These are phyloP conservation scores for Leishmania mexicana DNA, from an alignment of 208 protist species.

Conservation along the genomic window DNA sequence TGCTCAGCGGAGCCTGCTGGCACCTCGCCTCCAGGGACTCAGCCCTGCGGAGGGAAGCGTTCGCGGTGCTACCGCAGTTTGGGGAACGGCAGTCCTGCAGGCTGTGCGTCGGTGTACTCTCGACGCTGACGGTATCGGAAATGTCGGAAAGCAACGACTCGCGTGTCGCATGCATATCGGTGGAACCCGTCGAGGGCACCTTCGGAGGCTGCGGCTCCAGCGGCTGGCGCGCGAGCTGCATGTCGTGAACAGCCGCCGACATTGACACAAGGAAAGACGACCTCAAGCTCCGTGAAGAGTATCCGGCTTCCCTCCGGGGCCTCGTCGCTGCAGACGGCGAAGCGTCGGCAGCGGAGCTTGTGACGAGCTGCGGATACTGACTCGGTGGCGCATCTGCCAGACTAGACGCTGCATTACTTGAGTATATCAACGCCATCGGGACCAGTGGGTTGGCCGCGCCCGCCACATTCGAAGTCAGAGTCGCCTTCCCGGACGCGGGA, in stretches of 20 bases:
- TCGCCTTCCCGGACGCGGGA: background rate
- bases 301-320: background rate
- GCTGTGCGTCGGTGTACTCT: constrained; percentile 8
- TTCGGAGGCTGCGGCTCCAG: background rate
- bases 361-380: background rate
- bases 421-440: background rate
- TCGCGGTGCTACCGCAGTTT: constrained; percentile 8
- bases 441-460: background rate
- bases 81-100: constrained; percentile 5
- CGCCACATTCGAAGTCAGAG: background rate
- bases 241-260: background rate
- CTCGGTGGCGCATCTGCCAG: background rate
- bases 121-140: constrained; percentile 19
- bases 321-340: background rate
- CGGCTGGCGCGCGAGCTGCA: background rate
- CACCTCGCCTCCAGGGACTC: constrained; percentile 83
- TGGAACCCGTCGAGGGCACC: background rate
- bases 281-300: background rate
- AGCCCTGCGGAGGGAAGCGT: constrained; percentile 12
- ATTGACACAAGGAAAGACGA: background rate
- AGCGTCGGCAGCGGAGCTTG: background rate
- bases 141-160: constrained; percentile 44
- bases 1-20: constrained; percentile 45
- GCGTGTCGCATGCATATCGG: constrained; percentile 9
- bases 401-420: background rate